Conservation (phyloP, 2,329 filamentous ascomycete genomes). For the Talaromyces verruculosus region DNA sequence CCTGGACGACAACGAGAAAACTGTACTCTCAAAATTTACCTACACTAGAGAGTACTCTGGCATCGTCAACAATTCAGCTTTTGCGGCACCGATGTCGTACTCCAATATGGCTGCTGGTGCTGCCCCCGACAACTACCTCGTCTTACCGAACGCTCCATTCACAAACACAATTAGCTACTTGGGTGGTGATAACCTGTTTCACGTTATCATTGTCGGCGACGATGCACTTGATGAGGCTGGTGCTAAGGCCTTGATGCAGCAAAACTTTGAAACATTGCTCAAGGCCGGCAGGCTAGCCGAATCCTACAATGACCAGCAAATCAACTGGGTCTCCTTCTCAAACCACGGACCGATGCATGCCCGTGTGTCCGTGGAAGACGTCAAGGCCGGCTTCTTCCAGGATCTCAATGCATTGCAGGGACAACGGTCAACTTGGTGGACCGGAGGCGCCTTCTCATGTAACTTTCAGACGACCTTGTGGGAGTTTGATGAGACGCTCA, state of each 20-base stretch:
- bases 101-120: conserved; percentile 51
- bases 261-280: conserved; percentile 25
- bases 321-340: conserved; percentile 28
- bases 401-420: conserved; percentile 44
- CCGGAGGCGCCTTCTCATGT: conserved; percentile 33
- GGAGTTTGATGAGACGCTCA: conserved; percentile 28
- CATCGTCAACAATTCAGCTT: conserved; percentile 36
- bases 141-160: conserved; percentile 25
- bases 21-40: conserved; percentile 39
- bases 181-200: conserved; percentile 26
- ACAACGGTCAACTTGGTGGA: conserved; percentile 40
- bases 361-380: conserved; percentile 31
- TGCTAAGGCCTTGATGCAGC: conserved; percentile 23
- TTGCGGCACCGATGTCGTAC: conserved; percentile 26
- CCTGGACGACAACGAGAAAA: conserved; percentile 33
- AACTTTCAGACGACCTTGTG: conserved; percentile 29
- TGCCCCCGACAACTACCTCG: conserved; percentile 25
- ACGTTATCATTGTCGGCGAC: conserved; percentile 28
- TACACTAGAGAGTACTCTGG: conserved; percentile 37
- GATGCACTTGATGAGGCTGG: conserved; percentile 22
- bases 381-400: conserved; percentile 40
- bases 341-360: conserved; percentile 36
- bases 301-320: conserved; percentile 19
- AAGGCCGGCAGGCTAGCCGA: conserved; percentile 16
- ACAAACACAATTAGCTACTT: conserved; percentile 26